A percentile compares a stretch with the other conserved stretches of the same genome.
These are phyloP conservation scores for Capronia americana DNA, from an alignment of 2,329 filamentous ascomycete genomes.

Conservation along the genomic window DNA sequence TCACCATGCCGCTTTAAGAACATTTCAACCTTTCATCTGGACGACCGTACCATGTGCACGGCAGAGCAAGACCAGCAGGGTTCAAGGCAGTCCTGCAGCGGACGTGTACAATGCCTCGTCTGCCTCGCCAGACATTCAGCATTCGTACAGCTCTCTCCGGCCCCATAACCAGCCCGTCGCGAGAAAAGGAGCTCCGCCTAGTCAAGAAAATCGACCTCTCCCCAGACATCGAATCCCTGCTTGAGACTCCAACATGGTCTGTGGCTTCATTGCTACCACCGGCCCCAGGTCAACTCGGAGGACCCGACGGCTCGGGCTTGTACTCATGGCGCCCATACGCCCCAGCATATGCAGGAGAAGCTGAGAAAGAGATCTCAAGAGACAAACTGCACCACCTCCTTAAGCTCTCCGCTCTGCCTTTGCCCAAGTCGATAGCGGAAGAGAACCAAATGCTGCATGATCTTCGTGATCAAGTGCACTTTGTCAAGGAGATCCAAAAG, in stretches of 20 bases:
- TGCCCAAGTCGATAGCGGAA: conserved; percentile 63
- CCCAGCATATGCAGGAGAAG: not conserved
- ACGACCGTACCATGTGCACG: not conserved
- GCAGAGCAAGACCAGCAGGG: not conserved
- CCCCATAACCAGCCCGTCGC: conserved; percentile 20
- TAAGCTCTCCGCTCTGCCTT: conserved; percentile 84
- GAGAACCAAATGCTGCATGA: conserved; percentile 75
- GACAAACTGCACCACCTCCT: conserved; percentile 81
- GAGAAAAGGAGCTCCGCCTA: conserved; percentile 16
- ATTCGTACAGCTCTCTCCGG: conserved; percentile 25
- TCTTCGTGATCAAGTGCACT: conserved; percentile 82
- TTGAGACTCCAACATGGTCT: conserved; percentile 81
- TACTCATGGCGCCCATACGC: not conserved
- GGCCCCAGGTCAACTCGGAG: conserved; percentile 5
- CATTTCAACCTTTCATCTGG: not conserved
- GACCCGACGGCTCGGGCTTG: not conserved
- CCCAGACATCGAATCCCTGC: conserved; percentile 51
- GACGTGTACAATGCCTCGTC: conserved; percentile 25
- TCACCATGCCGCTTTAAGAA: conserved; percentile 18
- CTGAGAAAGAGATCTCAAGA: conserved; percentile 61
- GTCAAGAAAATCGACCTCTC: conserved; percentile 33
- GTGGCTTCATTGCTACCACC: conserved; percentile 73
- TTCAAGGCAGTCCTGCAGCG: not conserved
- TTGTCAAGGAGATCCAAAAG: conserved; percentile 83
- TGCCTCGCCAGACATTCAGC: conserved; percentile 15